Percentiles rank a stretch among this genome's conserved stretches.
Evolutionary conservation across 1,284 basidiomycete genomes (phyloP).

Genomic region (Wallemia hederae): DNA sequence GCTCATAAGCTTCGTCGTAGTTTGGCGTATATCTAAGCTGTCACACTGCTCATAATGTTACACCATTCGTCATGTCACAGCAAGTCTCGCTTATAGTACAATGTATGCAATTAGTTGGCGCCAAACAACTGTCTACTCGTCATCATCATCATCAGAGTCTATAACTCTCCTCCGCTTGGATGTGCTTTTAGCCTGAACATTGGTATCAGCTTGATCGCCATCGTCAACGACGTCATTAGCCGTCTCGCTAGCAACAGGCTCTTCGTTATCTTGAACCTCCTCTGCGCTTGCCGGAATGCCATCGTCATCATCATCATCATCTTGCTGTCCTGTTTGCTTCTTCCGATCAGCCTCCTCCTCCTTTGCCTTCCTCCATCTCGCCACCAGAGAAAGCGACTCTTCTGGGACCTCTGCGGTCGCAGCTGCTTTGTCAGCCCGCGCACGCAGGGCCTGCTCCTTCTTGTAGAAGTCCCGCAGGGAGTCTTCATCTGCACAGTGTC

Average conservation of each 20-base stretch:
- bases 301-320: background rate
- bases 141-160: slow-evolving; percentile 8
- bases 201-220: slow-evolving; percentile 1
- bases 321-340: background rate
- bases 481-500: slow-evolving; percentile 17
- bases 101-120: background rate
- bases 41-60: too few species aligned
- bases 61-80: too few species aligned
- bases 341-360: background rate
- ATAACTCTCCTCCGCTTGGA: slow-evolving; percentile 7
- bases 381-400: background rate
- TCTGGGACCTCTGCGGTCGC: slow-evolving; percentile 5
- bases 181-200: background rate
- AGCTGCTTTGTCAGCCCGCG: slow-evolving; percentile 23
- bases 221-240: background rate
- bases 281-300: slow-evolving; percentile 2
- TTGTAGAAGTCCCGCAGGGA: slow-evolving; percentile 32
- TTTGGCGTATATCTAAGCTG: too few species aligned
- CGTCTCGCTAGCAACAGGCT: background rate
- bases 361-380: background rate
- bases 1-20: too few species aligned
- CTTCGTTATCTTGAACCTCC: background rate
- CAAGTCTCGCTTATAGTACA: too few species aligned
- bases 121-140: too few species aligned
- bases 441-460: slow-evolving; percentile 30